Conservation (phyloP, 2,329 filamentous ascomycete genomes). For the Colletotrichum acutatum region DNA sequence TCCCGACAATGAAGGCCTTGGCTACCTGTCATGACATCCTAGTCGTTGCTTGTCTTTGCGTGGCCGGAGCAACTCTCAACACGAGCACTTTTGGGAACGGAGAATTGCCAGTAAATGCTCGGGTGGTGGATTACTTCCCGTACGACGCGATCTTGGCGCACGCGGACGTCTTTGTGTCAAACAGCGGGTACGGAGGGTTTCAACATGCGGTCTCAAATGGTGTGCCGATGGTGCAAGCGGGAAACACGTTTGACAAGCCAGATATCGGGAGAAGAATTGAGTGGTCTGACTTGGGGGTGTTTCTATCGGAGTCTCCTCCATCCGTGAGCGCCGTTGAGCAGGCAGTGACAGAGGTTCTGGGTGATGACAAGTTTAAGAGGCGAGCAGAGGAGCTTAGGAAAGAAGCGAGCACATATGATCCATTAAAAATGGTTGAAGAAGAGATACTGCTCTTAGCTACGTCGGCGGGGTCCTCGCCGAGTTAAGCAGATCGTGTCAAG, state of each 20-base stretch:
- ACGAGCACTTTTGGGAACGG: constrained; percentile 37
- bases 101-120: constrained; percentile 52
- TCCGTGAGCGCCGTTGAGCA: constrained; percentile 27
- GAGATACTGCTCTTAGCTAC: background rate
- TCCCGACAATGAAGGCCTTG: constrained; percentile 56
- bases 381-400: constrained; percentile 37
- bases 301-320: constrained; percentile 44
- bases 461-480: background rate
- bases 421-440: background rate
- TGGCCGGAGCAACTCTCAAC: background rate
- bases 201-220: constrained; percentile 56
- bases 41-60: constrained; percentile 40
- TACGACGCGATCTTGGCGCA: constrained; percentile 58
- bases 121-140: constrained; percentile 58
- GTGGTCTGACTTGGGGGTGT: constrained; percentile 36
- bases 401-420: constrained; percentile 23
- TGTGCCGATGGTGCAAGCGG: constrained; percentile 59
- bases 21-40: constrained; percentile 49
- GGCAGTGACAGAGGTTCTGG: constrained; percentile 38
- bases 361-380: constrained; percentile 31
- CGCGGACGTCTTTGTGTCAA: constrained; percentile 57
- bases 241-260: constrained; percentile 49
- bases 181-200: constrained; percentile 61
- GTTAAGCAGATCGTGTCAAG: background rate
- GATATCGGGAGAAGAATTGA: constrained; percentile 43